Evolutionary conservation across 768 basidiomycete species (phyloP).

Genomic region (Galerina sulciceps): DNA sequence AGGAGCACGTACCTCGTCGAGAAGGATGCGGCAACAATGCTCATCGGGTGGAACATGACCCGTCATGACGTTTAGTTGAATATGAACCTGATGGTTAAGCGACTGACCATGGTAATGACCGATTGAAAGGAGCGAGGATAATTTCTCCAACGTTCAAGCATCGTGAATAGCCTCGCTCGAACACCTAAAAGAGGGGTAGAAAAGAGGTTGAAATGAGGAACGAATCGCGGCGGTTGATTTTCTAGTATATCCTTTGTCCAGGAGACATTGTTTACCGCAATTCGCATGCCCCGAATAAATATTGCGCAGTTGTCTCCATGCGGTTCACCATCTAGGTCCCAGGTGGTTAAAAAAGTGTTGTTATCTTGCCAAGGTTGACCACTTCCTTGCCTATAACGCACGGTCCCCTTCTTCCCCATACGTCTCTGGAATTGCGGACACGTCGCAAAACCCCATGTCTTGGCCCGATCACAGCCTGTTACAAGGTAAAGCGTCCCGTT

Average conservation of each 20-base stretch:
- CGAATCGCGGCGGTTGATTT: not conserved
- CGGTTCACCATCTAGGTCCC: not conserved
- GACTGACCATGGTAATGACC: not conserved
- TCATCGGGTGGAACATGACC: not conserved
- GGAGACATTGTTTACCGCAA: not conserved
- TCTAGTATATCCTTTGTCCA: not conserved
- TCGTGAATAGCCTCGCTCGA: not conserved
- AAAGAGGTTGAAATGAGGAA: not conserved
- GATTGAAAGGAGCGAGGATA: not conserved
- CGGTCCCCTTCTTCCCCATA: not conserved
- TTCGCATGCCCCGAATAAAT: not conserved
- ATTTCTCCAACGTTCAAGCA: not conserved
- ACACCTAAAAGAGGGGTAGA: not conserved
- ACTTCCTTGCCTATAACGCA: not conserved
- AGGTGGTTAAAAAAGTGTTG: not conserved
- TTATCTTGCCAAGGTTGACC: not conserved
- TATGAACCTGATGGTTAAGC: not conserved
- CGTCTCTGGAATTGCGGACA: not conserved
- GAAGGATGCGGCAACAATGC: not conserved
- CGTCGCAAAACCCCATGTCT: not conserved
- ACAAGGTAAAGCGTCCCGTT: constrained; percentile 10
- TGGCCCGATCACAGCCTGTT: constrained; percentile 13
- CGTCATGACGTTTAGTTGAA: not conserved
- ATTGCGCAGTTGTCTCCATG: not conserved
- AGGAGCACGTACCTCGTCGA: not conserved